Conservation (phyloP, 108 stramenopile genomes). For the Licmophora abbreviata region DNA sequence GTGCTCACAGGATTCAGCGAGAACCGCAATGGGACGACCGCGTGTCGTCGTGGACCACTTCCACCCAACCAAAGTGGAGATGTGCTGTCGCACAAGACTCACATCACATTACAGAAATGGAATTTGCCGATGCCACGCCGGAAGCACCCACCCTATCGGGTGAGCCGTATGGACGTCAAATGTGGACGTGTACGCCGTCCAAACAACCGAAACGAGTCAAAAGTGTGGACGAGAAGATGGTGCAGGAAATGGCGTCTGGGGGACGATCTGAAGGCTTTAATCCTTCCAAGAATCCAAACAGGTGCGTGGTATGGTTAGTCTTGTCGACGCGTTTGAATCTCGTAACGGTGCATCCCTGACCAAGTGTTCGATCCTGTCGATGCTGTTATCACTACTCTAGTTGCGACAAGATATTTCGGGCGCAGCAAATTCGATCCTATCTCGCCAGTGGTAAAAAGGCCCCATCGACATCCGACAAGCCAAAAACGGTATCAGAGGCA, state of each 20-base stretch:
- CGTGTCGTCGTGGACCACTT: constrained; percentile 7
- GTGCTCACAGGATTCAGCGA: constrained; percentile 57
- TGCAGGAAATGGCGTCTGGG: constrained; percentile 45
- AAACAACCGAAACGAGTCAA: neutral
- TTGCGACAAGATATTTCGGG: constrained; percentile 64
- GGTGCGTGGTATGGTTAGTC: constrained; percentile 6
- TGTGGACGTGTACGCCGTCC: constrained; percentile 37
- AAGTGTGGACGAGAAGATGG: constrained; percentile 14
- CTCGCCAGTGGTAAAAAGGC: constrained; percentile 27
- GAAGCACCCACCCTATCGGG: constrained; percentile 33
- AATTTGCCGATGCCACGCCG: constrained; percentile 1
- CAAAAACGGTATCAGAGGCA: constrained; percentile 46
- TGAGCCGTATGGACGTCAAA: constrained; percentile 71
- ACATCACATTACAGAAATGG: constrained; percentile 42
- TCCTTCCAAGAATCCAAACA: constrained; percentile 76
- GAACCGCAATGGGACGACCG: constrained; percentile 53
- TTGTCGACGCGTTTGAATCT: neutral
- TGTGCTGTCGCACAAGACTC: constrained; percentile 64
- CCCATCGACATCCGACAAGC: constrained; percentile 13
- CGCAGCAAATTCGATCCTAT: constrained; percentile 69
- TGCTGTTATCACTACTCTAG: neutral
- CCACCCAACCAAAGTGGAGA: constrained; percentile 34
- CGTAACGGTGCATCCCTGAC: too few relatives aligned
- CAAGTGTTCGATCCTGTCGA: neutral
- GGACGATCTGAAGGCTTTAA: constrained; percentile 59